These are phyloP conservation scores for Citrus hindsii DNA, from an alignment of 345 rosid species.

Conservation along the genomic window DNA sequence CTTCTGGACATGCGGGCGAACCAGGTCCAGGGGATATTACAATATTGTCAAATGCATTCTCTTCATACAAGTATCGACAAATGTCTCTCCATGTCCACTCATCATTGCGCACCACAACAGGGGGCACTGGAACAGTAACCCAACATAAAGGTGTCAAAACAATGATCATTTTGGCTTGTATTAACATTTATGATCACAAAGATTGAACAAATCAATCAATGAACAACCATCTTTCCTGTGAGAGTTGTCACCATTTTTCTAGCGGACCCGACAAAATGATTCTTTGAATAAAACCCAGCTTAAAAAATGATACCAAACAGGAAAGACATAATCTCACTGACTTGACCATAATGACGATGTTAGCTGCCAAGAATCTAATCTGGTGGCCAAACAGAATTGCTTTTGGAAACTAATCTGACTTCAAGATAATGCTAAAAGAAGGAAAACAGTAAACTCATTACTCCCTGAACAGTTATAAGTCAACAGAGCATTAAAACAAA, in stretches of 20 bases:
- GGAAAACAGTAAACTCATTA: background rate
- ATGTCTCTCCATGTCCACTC: constrained; percentile 82
- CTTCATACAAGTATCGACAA: constrained; percentile 54
- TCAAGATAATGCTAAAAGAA: background rate
- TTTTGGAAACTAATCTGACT: background rate
- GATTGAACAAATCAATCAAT: background rate
- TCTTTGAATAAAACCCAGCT: background rate
- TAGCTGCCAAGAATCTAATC: background rate
- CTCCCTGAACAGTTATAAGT: background rate
- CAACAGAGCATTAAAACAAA: background rate
- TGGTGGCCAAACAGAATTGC: background rate
- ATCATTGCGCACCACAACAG: constrained; percentile 80
- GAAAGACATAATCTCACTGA: background rate
- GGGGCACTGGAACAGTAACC: constrained; percentile 55
- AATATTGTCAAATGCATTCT: constrained; percentile 73
- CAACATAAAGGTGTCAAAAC: constrained; percentile 16
- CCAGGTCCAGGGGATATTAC: constrained; percentile 99
- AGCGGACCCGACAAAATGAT: background rate
- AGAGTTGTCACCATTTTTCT: background rate
- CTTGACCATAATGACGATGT: background rate
- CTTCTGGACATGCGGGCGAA: constrained; percentile 72
- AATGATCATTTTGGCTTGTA: background rate
- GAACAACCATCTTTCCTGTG: background rate
- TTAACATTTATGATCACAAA: background rate
- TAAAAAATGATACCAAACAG: background rate